phyloP scores from a whole-genome alignment of 2,329 filamentous ascomycete genomes.

The Fusarium annulatum region DNA sequence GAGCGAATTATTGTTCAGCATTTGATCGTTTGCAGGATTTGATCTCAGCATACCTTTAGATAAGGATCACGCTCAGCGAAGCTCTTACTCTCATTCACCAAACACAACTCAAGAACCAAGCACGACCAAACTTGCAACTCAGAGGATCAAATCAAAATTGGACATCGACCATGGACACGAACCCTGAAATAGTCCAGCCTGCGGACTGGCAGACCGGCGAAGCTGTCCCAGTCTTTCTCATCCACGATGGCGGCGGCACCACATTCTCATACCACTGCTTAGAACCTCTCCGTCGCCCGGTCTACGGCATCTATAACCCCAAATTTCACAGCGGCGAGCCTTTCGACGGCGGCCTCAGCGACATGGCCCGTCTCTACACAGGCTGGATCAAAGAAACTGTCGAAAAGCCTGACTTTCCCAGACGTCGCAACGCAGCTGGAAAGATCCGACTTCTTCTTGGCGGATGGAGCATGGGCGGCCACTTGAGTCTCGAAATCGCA shows the following conservation, averaged over 20 bases:
- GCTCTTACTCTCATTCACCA: neutral
- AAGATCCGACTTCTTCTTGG: slow-evolving; percentile 59
- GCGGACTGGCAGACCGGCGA: slow-evolving; percentile 46
- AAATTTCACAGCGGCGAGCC: slow-evolving; percentile 58
- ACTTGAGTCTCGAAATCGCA: slow-evolving; percentile 63
- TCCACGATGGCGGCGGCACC: slow-evolving; percentile 72
- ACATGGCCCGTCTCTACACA: slow-evolving; percentile 66
- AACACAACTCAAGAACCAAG: neutral
- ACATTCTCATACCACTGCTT: slow-evolving; percentile 68
- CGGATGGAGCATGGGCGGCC: slow-evolving; percentile 67
- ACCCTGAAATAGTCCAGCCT: slow-evolving; percentile 50
- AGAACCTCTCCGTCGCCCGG: slow-evolving; percentile 57
- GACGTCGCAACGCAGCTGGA: slow-evolving; percentile 42
- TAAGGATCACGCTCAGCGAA: neutral
- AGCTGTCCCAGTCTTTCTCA: slow-evolving; percentile 62
- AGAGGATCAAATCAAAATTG: neutral
- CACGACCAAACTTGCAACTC: neutral
- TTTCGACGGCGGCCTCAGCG: slow-evolving; percentile 63
- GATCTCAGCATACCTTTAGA: neutral
- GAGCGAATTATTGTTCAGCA: slow-evolving; percentile 36
- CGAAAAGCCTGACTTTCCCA: slow-evolving; percentile 44
- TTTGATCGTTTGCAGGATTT: neutral
- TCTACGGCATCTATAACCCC: slow-evolving; percentile 68
- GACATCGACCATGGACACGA: slow-evolving; percentile 37
- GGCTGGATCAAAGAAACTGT: slow-evolving; percentile 56